Base-by-base conservation (phyloP, 805 yeast species). In the Saturnispora kantuleensis region DNA sequence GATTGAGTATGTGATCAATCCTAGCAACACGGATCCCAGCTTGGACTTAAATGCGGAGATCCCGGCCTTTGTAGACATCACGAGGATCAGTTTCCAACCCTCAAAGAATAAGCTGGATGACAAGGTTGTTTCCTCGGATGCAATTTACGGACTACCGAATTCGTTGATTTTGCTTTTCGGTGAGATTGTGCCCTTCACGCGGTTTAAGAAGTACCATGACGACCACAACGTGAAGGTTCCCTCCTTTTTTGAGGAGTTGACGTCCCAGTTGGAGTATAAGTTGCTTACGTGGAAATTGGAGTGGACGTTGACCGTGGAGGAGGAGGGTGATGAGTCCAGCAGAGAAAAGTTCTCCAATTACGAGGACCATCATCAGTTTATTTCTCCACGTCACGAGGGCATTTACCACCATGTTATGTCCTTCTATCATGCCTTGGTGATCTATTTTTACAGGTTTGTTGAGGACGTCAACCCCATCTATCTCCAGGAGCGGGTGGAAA, bases 91-190 rank as follows among this genome's bases (percentile, higher is more conserved):
- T 58, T 58, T 70, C 57, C 66, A 60, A 44, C 63, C 59, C 31
- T 60, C 66, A 1, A 62, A 60, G 44, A 59, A 62, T 48, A 76
- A 73, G 52, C 63, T 71, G 32, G 74, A 74, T 46, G 77, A 74
- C 54, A 76, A 76, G 49, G 69, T 74, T 43, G 69, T 81, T 49
- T 79, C 88, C 8, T 80, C 89, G 1, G 94, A 84, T 59, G 84
- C 89, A 0, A 66, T 86, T 41, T 86, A 84, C 58, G 95, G 95
- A 0, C 65, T 87, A 45, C 95, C 96, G 7, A 85, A 84, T 55
- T 82, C 95, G 2, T 65, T 87, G 36, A 80, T 85, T 45, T 54
- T 79, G 17, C 63, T 86, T 44, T 84, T 87, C 62, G 74, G 83
- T 47, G 85, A 82, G 50, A 79, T 84, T 12, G 86, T 83, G 2